Conservation (phyloP, 1,139 yeast species). For the Scheffersomyces quercinus region DNA sequence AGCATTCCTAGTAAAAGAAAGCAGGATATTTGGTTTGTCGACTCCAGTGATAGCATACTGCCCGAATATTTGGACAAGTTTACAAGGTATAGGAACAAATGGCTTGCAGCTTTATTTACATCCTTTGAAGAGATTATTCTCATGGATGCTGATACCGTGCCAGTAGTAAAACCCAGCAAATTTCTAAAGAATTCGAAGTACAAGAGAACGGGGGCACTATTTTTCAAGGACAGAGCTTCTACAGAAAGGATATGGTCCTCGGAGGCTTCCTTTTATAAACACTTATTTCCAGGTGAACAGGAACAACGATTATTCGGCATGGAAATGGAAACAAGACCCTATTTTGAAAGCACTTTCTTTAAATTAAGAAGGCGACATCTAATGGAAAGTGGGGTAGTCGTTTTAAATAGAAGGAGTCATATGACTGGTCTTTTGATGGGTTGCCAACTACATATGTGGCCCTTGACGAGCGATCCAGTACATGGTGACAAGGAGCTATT, state of each 20-base stretch:
- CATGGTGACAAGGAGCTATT: background rate
- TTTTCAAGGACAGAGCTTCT: slow-evolving; percentile 15
- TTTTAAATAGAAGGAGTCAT: background rate
- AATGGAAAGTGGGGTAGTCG: slow-evolving; percentile 1
- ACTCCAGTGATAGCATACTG: slow-evolving; percentile 13
- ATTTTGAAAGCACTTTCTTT: background rate
- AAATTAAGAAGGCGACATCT: background rate
- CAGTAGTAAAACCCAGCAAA: slow-evolving; percentile 15
- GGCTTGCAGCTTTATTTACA: slow-evolving; percentile 22
- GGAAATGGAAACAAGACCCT: background rate
- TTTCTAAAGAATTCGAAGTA: slow-evolving; percentile 16
- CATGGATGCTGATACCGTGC: slow-evolving; percentile 21
- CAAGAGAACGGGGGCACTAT: slow-evolving; percentile 16
- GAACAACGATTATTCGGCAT: background rate
- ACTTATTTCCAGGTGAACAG: background rate
- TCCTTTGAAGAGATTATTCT: slow-evolving; percentile 22
- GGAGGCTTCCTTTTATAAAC: background rate
- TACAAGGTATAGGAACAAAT: slow-evolving; percentile 21
- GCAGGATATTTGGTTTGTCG: slow-evolving; percentile 17
- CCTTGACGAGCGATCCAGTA: background rate
- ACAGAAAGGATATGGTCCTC: background rate
- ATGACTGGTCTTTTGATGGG: background rate
- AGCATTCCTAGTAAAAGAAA: slow-evolving; percentile 5
- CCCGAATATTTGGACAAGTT: slow-evolving; percentile 8
- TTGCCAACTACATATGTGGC: background rate